Evolutionary conservation across 75 land plant species (phyloP).

Genomic region (Isoetes taiwanensis): DNA sequence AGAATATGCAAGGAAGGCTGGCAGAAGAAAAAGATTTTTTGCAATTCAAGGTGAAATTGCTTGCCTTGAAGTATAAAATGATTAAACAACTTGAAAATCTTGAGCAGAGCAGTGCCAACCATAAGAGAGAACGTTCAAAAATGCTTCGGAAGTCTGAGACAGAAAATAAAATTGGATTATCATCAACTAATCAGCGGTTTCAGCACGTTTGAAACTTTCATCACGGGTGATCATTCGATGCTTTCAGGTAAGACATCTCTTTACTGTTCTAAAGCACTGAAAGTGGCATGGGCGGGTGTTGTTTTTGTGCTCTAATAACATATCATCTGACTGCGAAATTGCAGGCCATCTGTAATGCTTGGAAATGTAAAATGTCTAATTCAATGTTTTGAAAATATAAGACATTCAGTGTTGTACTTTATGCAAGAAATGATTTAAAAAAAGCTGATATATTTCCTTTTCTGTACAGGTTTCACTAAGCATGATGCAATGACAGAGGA

Average conservation of each 20-base stretch:
- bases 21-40: conserved; percentile 18
- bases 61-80: conserved; percentile 43
- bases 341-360: too few species aligned
- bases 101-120: conserved; percentile 12
- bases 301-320: too few species aligned
- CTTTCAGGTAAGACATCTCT: too few species aligned
- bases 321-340: too few species aligned
- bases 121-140: conserved; percentile 12
- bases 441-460: too few species aligned
- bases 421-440: too few species aligned
- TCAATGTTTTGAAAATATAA: too few species aligned
- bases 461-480: conserved; percentile 7
- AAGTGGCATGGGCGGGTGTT: conserved; percentile 24
- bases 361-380: too few species aligned
- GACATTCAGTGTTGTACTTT: too few species aligned
- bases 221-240: too few species aligned
- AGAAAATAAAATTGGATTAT: conserved; percentile 3
- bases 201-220: too few species aligned
- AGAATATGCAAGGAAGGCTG: conserved; percentile 25
- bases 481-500: conserved; percentile 20
- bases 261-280: too few species aligned
- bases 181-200: conserved; percentile 11
- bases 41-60: conserved; percentile 43
- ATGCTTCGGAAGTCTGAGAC: conserved; percentile 8
- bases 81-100: conserved; percentile 54